Conservation (phyloP, 129 eudicot species). For the Escallonia rubra region DNA sequence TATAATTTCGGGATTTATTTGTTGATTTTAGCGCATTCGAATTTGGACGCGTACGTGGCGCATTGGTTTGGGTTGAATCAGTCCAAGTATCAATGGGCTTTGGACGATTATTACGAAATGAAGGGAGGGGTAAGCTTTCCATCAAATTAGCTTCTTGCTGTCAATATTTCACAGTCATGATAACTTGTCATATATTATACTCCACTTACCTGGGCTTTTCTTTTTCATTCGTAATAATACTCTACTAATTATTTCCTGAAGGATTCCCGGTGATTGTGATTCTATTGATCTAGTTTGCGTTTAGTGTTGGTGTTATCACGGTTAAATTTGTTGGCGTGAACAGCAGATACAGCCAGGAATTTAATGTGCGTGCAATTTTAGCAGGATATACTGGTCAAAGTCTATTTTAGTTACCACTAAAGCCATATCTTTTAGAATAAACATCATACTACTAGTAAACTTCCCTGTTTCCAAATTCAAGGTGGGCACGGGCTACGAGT, state of each 20-base stretch:
- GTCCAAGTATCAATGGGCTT: slow-evolving; percentile 96
- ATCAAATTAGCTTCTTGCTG: neutral
- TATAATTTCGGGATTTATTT: neutral
- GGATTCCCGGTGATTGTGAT: neutral
- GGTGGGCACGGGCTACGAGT: too few relatives aligned
- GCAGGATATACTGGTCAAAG: too few relatives aligned
- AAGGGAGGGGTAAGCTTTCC: slow-evolving; percentile 48
- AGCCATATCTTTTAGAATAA: too few relatives aligned
- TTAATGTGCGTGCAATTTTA: too few relatives aligned
- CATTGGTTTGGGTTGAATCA: slow-evolving; percentile 91
- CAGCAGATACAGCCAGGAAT: too few relatives aligned
- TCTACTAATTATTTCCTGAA: neutral
- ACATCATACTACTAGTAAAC: too few relatives aligned
- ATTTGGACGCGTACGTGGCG: slow-evolving; percentile 79
- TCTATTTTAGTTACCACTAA: too few relatives aligned
- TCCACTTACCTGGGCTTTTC: neutral
- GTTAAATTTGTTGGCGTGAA: neutral
- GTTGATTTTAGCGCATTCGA: slow-evolving; percentile 65
- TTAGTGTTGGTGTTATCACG: neutral
- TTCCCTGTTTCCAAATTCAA: too few relatives aligned
- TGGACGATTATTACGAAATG: slow-evolving; percentile 77
- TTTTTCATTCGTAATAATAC: neutral
- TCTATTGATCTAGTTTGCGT: neutral
- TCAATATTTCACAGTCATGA: neutral
- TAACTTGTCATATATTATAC: neutral